Conservation (phyloP, 495 filamentous ascomycete genomes). For the Sporormia fimetaria region DNA sequence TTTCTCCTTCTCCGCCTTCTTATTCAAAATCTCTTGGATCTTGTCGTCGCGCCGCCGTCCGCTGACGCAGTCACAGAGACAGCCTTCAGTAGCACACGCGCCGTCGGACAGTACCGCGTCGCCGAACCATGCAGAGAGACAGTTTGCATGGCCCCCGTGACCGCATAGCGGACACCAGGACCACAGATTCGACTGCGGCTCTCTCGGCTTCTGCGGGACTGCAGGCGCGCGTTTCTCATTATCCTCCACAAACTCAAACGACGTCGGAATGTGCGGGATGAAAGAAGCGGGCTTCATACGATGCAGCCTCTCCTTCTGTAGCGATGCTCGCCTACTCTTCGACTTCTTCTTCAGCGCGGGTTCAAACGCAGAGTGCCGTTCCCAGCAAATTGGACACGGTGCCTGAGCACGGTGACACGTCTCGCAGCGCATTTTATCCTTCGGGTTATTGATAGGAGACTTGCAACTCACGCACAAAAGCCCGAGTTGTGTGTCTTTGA, state of each 20-base stretch:
- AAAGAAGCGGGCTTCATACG: conserved; percentile 16
- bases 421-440: conserved; percentile 27
- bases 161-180: conserved; percentile 31
- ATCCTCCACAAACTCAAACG: not conserved
- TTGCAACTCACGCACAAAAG: conserved; percentile 30
- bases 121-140: conserved; percentile 28
- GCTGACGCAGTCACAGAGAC: conserved; percentile 29
- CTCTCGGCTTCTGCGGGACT: conserved; percentile 5
- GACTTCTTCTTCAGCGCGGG: conserved; percentile 15
- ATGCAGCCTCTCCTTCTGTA: conserved; percentile 7
- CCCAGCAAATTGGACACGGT: conserved; percentile 31
- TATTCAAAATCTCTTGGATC: conserved; percentile 6
- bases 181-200: conserved; percentile 21
- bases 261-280: not conserved
- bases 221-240: conserved; percentile 8
- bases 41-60: conserved; percentile 23
- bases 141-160: conserved; percentile 30
- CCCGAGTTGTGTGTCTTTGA: conserved; percentile 28
- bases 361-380: conserved; percentile 27
- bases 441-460: conserved; percentile 27
- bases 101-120: conserved; percentile 20
- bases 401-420: conserved; percentile 26
- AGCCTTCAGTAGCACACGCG: conserved; percentile 31
- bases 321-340: conserved; percentile 12
- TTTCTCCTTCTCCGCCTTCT: conserved; percentile 20